Evolutionary conservation across 169 alveolate species (phyloP).

Genomic region (Miamiensis avidus): DNA sequence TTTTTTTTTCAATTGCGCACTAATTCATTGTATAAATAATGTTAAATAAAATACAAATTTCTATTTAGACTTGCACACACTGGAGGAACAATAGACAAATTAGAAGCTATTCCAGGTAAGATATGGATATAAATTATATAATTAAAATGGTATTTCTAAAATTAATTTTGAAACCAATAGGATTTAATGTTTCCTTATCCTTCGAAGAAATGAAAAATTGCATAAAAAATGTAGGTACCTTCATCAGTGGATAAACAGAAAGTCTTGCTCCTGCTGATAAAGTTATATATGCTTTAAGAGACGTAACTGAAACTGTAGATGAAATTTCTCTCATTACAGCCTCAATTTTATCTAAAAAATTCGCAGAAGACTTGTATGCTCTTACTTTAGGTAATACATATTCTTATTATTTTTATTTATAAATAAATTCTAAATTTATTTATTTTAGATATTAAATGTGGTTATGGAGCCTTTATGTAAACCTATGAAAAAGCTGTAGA

Average conservation of each 20-base stretch:
- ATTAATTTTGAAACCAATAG: neutral
- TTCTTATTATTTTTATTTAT: neutral
- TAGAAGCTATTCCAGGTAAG: constrained; percentile 48
- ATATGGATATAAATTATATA: neutral
- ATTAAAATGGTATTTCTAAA: too few relatives aligned
- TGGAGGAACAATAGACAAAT: constrained; percentile 58
- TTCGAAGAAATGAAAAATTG: constrained; percentile 42
- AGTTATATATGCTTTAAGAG: constrained; percentile 54
- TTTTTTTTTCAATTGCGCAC: too few relatives aligned
- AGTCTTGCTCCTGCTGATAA: constrained; percentile 60
- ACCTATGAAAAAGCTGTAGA: constrained; percentile 42
- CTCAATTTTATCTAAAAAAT: constrained; percentile 54
- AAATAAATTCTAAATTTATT: neutral
- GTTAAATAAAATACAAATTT: too few relatives aligned
- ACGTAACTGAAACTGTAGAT: constrained; percentile 53
- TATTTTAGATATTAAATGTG: constrained; percentile 48
- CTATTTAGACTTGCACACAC: constrained; percentile 52
- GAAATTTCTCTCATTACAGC: constrained; percentile 54
- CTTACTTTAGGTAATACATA: constrained; percentile 18
- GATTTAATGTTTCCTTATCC: constrained; percentile 27
- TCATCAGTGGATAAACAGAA: constrained; percentile 48
- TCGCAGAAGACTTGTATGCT: constrained; percentile 40
- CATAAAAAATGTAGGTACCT: constrained; percentile 38
- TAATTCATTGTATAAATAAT: too few relatives aligned
- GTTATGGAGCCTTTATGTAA: constrained; percentile 52